These are phyloP conservation scores for Blastocystis sp. DNA, from an alignment of 352 stramenopile genomes.

Conservation along the genomic window DNA sequence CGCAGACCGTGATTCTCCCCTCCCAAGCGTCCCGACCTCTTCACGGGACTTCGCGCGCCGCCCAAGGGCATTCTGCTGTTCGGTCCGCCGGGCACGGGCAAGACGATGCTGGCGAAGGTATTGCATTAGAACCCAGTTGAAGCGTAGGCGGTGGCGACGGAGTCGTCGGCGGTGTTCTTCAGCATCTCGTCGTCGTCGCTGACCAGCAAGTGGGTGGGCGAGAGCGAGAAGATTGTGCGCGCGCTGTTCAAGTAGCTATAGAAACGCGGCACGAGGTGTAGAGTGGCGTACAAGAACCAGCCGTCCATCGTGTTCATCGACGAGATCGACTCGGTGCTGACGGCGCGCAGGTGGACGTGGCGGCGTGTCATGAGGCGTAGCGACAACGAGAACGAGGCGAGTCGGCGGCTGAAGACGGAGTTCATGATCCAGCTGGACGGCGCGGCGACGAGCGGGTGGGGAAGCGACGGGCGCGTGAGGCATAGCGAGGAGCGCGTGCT, in stretches of 20 bases:
- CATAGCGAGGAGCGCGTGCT: conserved; percentile 77
- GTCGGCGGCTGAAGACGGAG: conserved; percentile 84
- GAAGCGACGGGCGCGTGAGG: not conserved
- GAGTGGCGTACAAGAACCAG: conserved; percentile 63
- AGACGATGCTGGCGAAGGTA: too few species aligned
- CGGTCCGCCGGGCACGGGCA: conserved; percentile 73
- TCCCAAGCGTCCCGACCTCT: conserved; percentile 89
- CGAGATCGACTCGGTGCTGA: conserved; percentile 82
- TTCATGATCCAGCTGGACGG: conserved; percentile 84
- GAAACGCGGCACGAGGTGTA: conserved; percentile 74
- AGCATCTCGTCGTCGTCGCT: conserved; percentile 83
- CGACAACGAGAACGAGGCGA: conserved; percentile 80
- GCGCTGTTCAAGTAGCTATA: conserved; percentile 81
- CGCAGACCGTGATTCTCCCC: conserved; percentile 87
- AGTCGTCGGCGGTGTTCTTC: conserved; percentile 70
- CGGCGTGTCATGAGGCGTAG: conserved; percentile 72
- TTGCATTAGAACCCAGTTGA: too few species aligned
- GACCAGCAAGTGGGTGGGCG: conserved; percentile 84
- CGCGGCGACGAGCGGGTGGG: conserved; percentile 75
- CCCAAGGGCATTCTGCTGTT: conserved; percentile 66
- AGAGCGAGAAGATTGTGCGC: conserved; percentile 83
- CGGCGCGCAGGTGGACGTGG: conserved; percentile 73
- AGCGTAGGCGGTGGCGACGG: conserved; percentile 67
- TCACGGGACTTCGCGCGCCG: conserved; percentile 82
- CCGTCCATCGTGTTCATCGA: conserved; percentile 84